Percentiles rank a stretch among this genome's conserved stretches.
phyloP scores from a whole-genome alignment of 2,329 filamentous ascomycete genomes.

The Pestalotiopsis fici region DNA sequence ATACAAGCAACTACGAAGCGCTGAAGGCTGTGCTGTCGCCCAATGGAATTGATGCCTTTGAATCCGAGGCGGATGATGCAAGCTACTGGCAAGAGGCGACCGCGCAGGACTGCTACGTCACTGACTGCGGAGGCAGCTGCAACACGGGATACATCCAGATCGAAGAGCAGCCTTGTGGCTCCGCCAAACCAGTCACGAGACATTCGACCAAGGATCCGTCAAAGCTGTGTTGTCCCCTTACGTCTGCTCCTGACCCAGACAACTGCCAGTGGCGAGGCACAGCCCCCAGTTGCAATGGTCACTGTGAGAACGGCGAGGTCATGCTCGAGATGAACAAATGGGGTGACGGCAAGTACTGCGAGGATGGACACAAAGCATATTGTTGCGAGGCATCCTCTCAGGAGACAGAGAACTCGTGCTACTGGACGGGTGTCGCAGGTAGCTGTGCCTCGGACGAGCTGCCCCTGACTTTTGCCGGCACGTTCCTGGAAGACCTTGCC shows the following conservation, averaged over 20 bases:
- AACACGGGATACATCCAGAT: slow-evolving; percentile 28
- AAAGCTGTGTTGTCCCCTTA: slow-evolving; percentile 32
- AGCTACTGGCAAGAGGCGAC: too few relatives aligned
- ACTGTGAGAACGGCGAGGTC: slow-evolving; percentile 34
- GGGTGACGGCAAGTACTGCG: slow-evolving; percentile 27
- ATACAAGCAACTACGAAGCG: slow-evolving; percentile 21
- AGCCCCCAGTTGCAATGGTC: slow-evolving; percentile 28
- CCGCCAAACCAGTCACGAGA: too few relatives aligned
- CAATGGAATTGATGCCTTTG: neutral
- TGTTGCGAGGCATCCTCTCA: slow-evolving; percentile 29
- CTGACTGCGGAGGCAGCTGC: slow-evolving; percentile 28
- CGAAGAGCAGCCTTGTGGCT: slow-evolving; percentile 28
- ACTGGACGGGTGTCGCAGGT: slow-evolving; percentile 20
- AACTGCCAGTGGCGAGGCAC: slow-evolving; percentile 29
- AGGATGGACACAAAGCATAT: slow-evolving; percentile 28
- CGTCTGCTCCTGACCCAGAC: slow-evolving; percentile 26
- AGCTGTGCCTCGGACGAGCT: slow-evolving; percentile 22
- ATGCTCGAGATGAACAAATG: slow-evolving; percentile 27
- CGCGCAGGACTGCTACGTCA: slow-evolving; percentile 25
- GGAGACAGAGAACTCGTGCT: slow-evolving; percentile 21
- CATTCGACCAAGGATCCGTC: too few relatives aligned
- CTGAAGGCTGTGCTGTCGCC: slow-evolving; percentile 5
- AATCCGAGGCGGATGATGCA: too few relatives aligned
- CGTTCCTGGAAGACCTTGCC: slow-evolving; percentile 16
- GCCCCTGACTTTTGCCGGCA: slow-evolving; percentile 23